Percentiles rank a stretch among this genome's conserved stretches.
Evolutionary conservation across 345 rosid species (phyloP).

Genomic region (Salix udensis): DNA sequence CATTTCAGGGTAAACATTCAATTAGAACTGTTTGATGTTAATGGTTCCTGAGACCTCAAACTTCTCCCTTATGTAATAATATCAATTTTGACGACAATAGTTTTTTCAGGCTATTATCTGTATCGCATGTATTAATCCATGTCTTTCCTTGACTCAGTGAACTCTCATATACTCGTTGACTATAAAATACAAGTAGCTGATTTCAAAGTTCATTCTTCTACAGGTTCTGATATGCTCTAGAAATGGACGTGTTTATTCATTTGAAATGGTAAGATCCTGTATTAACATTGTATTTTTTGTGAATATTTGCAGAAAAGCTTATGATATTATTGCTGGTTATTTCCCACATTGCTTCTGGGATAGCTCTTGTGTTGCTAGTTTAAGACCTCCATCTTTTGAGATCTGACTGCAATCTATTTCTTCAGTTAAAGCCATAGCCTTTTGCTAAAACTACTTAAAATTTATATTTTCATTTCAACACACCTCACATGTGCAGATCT

Average conservation of each 20-base stretch:
- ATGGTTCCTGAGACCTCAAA: background rate
- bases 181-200: background rate
- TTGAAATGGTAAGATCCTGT: slow-evolving; percentile 49
- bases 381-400: background rate
- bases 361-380: background rate
- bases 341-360: background rate
- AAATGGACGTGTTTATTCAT: slow-evolving; percentile 71
- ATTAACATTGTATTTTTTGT: background rate
- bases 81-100: no score
- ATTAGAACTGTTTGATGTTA: background rate
- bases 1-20: background rate
- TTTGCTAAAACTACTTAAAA: no score
- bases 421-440: background rate
- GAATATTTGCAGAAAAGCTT: background rate
- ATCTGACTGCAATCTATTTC: background rate
- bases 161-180: background rate
- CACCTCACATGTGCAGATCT: no score
- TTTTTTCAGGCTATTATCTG: no score
- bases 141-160: background rate
- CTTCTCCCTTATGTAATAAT: background rate
- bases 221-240: slow-evolving; percentile 86
- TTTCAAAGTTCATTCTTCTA: background rate
- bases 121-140: background rate
- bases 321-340: slow-evolving; percentile 3
- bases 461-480: no score